Base-by-base conservation (phyloP, 768 basidiomycete species). In the Rossbeevera mucosa region DNA sequence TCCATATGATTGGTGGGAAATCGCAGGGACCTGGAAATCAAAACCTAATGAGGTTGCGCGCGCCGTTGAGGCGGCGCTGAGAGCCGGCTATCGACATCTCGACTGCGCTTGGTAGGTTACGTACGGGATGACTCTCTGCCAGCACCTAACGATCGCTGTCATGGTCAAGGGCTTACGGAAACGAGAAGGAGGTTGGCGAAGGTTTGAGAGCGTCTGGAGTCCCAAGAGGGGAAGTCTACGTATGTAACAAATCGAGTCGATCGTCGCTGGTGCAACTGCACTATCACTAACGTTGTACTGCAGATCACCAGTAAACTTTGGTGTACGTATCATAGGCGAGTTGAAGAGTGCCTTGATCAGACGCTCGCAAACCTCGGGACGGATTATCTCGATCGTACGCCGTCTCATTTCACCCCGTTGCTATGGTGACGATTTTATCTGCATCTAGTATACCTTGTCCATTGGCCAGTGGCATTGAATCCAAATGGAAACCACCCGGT, bases 391-490 rank as follows among this genome's bases (percentile, higher is more conserved):
- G 92, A 94, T 54, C 73, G 87, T 85, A 61, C 66, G 78, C 73
- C 56, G 14, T n/a, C 18, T 6, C 18, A 22, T n/a, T 21, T 43
- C 3, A 11, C 38, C 20, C 16, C 46, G 2, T 29, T 61, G 0
- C 29, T 42, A 8, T 13, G 26, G 14, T 47, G 36, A 54, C 11
- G 0, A 5, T 5, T 8, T 38, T 33, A 7, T 33, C 16, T 8
- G 7, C 20, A 5, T 50, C 38, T 9, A 59, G 78, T 88, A 51
- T 86, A 85, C 61, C 76, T 89, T 24, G 66, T 91, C 20, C 88
- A 91, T 65, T 92, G 90, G 89, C 91, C 91, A 1, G 70, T 91
- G n/a, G 74, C 85, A 26, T 63, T 87, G 59, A 87, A 86, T 61
- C 79, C 82, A 11, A 80, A 80, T 22, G 86, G 85, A 31, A 86